These are phyloP conservation scores for Pyricularia sp. DNA, from an alignment of 2,329 filamentous ascomycete species.

Conservation along the genomic window DNA sequence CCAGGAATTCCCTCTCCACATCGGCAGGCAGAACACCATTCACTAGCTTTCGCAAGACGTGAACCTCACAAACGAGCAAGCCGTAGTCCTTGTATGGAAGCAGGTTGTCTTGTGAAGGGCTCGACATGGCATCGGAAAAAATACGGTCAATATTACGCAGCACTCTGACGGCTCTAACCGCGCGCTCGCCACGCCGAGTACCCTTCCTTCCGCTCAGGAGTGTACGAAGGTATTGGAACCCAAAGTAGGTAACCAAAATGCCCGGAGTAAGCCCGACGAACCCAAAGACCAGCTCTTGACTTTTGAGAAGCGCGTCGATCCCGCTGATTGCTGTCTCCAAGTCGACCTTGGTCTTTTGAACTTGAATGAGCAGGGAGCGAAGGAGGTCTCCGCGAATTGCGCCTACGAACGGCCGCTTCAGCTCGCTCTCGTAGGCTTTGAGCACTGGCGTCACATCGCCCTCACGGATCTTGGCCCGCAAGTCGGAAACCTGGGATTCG, in stretches of 20 bases:
- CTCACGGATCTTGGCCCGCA: conserved; percentile 73
- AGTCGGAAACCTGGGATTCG: conserved; percentile 61
- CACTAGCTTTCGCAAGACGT: conserved; percentile 66
- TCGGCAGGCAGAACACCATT: conserved; percentile 60
- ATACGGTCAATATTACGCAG: conserved; percentile 84
- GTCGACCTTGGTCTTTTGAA: conserved; percentile 98
- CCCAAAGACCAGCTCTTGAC: conserved; percentile 95
- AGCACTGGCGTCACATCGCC: conserved; percentile 90
- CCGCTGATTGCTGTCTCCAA: conserved; percentile 93
- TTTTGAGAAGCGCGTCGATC: conserved; percentile 89
- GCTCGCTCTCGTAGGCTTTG: conserved; percentile 81
- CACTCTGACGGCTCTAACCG: conserved; percentile 64
- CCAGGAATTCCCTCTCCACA: conserved; percentile 74
- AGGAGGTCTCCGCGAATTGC: conserved; percentile 81
- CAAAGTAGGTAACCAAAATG: conserved; percentile 73
- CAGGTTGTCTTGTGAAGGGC: conserved; percentile 55
- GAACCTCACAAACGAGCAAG: conserved; percentile 79
- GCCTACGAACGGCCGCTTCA: conserved; percentile 72
- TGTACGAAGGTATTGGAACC: conserved; percentile 60
- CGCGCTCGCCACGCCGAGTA: conserved; percentile 51
- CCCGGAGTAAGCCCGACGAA: conserved; percentile 92
- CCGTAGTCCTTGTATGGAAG: conserved; percentile 91
- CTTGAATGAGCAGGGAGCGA: conserved; percentile 84
- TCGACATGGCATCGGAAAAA: conserved; percentile 48
- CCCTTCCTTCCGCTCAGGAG: conserved; percentile 64